Evolutionary conservation across 306 rosid species (phyloP), one percentile per base, ranked within the genome.

Genomic region (Rosa persica): DNA sequence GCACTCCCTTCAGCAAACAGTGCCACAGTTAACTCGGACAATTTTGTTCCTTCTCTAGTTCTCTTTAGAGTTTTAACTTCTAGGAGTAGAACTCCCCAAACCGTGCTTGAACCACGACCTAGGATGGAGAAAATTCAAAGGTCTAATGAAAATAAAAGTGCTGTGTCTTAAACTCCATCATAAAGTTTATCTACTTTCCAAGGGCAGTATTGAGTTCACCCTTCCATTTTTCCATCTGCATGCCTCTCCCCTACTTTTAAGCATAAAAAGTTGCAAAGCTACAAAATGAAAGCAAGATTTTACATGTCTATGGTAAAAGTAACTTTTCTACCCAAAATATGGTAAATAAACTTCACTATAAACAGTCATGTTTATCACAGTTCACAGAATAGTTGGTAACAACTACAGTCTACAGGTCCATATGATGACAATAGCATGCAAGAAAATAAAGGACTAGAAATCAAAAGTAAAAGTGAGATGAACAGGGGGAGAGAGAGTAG

Each of bases 371-470:
- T 20, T 12, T 23, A 30, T 64, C 69, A 64, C 69, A 65, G 70
- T 17, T 65, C 44, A 36, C 44, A 65, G 12, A 65, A 65, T 65
- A 52, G 76, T 39, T 38, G 66, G 65, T 52, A 52, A 54, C 76
- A 52, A 38, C 76, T 2, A 36, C 7, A 73, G 76, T n/a, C 76
- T 2, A 36, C 7, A 73, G 76, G 66, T 54, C 77, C 77, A 54
- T 51, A 73, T 38, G 73, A 69, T n/a, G 49, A 43, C 9, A 44
- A 69, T 12, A 12, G 49, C 49, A 30, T 30, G 36, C 36, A 30
- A 30, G 36, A 30, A 30, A 30, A 30, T 30, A 44, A 42, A 47
- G 20, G 30, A 61, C 4, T 12, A 11, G 67, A 61, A 61, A 72
- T 46, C 2, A 46, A 71, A 66, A 60, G 61, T 0, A 72, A n/a